These are phyloP conservation scores for Shiraia bambusicola DNA, from an alignment of 2,329 filamentous ascomycete species.

Conservation along the genomic window DNA sequence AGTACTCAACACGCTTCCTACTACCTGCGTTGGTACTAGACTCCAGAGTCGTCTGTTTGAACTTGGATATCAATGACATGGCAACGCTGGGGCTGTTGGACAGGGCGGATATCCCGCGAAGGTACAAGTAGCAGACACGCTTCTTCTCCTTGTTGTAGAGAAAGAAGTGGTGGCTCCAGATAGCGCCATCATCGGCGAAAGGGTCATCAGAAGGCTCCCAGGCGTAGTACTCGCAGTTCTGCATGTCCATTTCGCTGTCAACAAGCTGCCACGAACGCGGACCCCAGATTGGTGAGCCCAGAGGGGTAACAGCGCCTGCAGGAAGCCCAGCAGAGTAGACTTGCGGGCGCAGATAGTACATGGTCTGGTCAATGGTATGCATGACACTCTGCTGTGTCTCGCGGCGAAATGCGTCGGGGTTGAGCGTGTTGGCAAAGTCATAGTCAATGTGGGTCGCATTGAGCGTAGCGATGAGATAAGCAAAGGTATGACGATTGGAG, in stretches of 20 bases:
- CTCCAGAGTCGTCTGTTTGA: conserved; percentile 49
- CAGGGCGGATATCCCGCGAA: conserved; percentile 81
- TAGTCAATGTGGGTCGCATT: conserved; percentile 97
- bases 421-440: conserved; percentile 90
- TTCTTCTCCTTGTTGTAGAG: conserved; percentile 94
- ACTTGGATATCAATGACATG: conserved; percentile 39
- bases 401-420: conserved; percentile 84
- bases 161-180: conserved; percentile 96
- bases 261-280: conserved; percentile 89
- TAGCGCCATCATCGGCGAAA: conserved; percentile 87
- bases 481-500: conserved; percentile 86
- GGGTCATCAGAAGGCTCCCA: conserved; percentile 89
- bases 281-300: conserved; percentile 69
- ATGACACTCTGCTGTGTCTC: conserved; percentile 81
- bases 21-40: conserved; percentile 58
- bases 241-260: conserved; percentile 90
- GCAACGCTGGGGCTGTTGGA: conserved; percentile 59
- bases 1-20: conserved; percentile 82
- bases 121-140: conserved; percentile 89
- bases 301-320: conserved; percentile 51
- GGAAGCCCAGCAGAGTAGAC: conserved; percentile 46
- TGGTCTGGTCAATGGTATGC: conserved; percentile 78
- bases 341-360: conserved; percentile 78
- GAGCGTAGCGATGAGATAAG: conserved; percentile 92
- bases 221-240: conserved; percentile 84